Evolutionary conservation across 2,329 filamentous ascomycete species (phyloP), one percentile per base, ranked within the genome.

Genomic region (Bipolaris gigantea): DNA sequence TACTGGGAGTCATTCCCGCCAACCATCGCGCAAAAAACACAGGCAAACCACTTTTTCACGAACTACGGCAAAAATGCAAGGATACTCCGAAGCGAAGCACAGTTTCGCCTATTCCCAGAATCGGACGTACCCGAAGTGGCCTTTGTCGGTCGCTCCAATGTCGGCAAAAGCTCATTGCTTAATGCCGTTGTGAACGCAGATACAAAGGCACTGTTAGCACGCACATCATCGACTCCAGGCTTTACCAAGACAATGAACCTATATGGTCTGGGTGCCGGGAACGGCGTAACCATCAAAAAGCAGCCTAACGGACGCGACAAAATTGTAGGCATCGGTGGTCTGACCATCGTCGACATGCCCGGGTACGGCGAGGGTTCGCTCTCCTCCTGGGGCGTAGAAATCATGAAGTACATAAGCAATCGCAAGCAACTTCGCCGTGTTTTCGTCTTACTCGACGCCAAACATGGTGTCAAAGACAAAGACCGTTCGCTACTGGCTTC

Each of bases 101-200:
- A 82, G 53, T 89, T 89, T 73, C 83, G 82, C 60, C 75, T 77
- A 3, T 82, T 87, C 54, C 81, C 84, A 7, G 78, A 79, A 8
- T 80, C 78, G 1, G 67, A 77, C 1, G 74, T 81, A 27, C 84
- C 85, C 1, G 84, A 88, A 75, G 80, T 88, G 13, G 83, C 82
- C 36, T 88, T 90, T 66, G 77, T 90, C 4, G 87, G 87, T 16
- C 81, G 87, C 42, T 86, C 83, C 35, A 90, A 90, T 65, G 87
- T 88, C 5, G 87, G 87, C 48, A 90, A 90, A 73, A 85, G 81
- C 49, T 83, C 80, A 2, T 67, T 90, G 4, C 76, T 90, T 23
- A 90, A 90, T 67, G 83, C 84, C 2, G 73, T 90, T 8, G 61
- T 70, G 33, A 63, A 63, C n/a, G 63, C 63, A 5, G 59, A 70